Conservation (phyloP, 2,329 filamentous ascomycete genomes). For the Penicillium sp. region DNA sequence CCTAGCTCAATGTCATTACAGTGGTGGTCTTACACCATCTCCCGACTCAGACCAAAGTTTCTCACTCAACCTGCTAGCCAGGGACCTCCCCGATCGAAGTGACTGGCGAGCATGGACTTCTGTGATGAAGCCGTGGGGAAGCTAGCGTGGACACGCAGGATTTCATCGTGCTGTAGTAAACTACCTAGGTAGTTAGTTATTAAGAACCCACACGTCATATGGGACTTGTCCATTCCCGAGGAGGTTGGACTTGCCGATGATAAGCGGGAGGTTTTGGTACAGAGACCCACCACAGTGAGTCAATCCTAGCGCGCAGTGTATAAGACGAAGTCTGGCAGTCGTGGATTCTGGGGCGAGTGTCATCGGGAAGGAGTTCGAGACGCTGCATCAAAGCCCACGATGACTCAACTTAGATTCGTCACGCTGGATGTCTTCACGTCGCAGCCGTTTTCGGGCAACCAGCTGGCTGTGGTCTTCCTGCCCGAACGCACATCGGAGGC, state of each 20-base stretch:
- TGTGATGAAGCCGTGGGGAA: conserved; percentile 28
- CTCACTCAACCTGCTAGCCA: conserved; percentile 23
- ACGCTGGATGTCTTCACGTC: conserved; percentile 47
- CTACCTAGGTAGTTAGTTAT: no score
- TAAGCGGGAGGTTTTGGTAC: conserved; percentile 9
- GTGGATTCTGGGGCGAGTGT: no score
- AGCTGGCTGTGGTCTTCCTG: conserved; percentile 55
- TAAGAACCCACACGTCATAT: no score
- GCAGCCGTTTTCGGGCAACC: conserved; percentile 50
- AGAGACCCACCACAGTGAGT: conserved; percentile 5
- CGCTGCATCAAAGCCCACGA: no score
- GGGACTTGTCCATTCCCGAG: no score
- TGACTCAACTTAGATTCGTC: conserved; percentile 32
- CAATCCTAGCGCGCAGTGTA: no score
- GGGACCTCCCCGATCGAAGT: conserved; percentile 19
- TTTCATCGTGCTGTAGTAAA: conserved; percentile 9
- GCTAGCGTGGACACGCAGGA: conserved; percentile 11
- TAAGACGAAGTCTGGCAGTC: no score
- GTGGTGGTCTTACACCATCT: conserved; percentile 43
- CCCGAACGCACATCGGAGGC: conserved; percentile 29
- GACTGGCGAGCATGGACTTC: conserved; percentile 27
- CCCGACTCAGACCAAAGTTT: conserved; percentile 35
- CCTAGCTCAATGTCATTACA: conserved; percentile 45
- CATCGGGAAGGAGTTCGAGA: no score
- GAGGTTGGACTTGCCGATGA: conserved; percentile 1